Conservation (phyloP, 345 rosid species). For the Eucalyptus marginata region DNA sequence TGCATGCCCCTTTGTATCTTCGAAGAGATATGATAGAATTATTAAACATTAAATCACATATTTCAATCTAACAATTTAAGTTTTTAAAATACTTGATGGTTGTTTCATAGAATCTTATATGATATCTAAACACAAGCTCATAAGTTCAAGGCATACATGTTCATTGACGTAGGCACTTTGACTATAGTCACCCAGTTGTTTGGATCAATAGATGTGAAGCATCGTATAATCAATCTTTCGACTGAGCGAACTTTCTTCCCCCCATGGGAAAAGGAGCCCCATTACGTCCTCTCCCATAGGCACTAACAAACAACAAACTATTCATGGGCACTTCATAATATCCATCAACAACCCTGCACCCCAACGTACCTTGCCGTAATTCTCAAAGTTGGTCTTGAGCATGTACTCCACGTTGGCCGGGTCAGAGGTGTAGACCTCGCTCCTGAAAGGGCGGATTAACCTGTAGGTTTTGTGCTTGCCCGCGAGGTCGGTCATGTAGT, state of each 20-base stretch:
- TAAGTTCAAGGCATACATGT: background rate
- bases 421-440: constrained; percentile 34
- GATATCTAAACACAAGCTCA: too few species aligned
- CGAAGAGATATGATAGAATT: background rate
- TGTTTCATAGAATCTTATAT: too few species aligned
- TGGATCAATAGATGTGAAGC: background rate
- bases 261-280: background rate
- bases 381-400: constrained; percentile 33
- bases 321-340: background rate
- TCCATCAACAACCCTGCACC: background rate
- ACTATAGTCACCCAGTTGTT: background rate
- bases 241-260: background rate
- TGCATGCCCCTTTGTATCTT: background rate
- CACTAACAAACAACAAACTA: background rate
- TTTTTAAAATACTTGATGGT: too few species aligned
- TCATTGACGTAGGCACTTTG: background rate
- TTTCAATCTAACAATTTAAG: too few species aligned
- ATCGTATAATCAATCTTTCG: background rate
- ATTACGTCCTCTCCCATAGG: background rate
- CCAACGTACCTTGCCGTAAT: constrained; percentile 27
- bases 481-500: constrained; percentile 46
- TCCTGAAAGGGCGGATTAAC: constrained; percentile 23
- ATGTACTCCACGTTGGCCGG: constrained; percentile 36
- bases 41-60: too few species aligned
- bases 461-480: constrained; percentile 33